These are phyloP conservation scores for Vanilla planifolia DNA, from an alignment of 106 monocot genomes.

Conservation along the genomic window DNA sequence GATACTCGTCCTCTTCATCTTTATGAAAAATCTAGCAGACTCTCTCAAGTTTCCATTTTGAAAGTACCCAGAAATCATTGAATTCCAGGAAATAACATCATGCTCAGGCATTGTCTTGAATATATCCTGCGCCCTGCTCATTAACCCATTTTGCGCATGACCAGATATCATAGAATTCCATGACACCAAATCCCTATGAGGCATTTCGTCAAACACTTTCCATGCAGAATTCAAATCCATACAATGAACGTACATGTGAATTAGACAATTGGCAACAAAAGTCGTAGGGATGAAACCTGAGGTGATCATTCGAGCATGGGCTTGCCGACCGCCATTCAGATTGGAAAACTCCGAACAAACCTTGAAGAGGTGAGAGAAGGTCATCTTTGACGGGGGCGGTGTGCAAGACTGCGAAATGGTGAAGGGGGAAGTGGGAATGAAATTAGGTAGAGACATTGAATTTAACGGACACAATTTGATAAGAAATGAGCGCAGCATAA, in stretches of 20 bases:
- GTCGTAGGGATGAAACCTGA: conserved; percentile 66
- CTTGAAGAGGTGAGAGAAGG: conserved; percentile 56
- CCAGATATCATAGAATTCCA: conserved; percentile 51
- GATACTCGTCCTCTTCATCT: conserved; percentile 21
- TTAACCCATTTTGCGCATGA: conserved; percentile 18
- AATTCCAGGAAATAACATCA: conserved; percentile 62
- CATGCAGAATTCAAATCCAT: conserved; percentile 17
- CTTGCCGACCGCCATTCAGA: conserved; percentile 17
- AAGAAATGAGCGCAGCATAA: too few species aligned
- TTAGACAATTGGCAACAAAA: conserved; percentile 68
- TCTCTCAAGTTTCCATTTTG: conserved; percentile 15
- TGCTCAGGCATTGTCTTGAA: conserved; percentile 39
- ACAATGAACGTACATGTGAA: conserved; percentile 62
- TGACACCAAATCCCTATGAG: conserved; percentile 39
- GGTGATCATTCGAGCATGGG: conserved; percentile 51
- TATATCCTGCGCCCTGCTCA: conserved; percentile 13
- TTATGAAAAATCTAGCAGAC: conserved; percentile 23
- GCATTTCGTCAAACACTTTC: conserved; percentile 43
- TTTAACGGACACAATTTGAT: too few species aligned
- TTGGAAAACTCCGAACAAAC: conserved; percentile 19
- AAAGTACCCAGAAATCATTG: conserved; percentile 39
- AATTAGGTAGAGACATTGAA: too few species aligned
- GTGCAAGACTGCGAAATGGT: neutral
- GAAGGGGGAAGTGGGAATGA: too few species aligned
- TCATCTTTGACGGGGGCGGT: neutral